phyloP scores from a whole-genome alignment of 352 stramenopile genomes.

The Peronospora destructor region DNA sequence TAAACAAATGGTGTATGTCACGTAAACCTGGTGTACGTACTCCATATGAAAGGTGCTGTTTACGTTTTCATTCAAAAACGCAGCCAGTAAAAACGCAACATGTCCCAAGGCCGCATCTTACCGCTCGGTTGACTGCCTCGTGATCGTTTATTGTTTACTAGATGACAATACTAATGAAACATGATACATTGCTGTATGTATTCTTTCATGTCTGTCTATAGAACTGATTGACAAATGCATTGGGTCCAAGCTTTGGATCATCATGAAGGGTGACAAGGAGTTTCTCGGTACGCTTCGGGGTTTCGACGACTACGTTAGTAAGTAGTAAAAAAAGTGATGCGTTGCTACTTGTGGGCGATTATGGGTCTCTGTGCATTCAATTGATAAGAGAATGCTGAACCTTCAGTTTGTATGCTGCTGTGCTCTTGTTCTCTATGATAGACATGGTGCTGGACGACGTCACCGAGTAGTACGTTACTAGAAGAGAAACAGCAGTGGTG shows the following conservation, averaged over 20 bases:
- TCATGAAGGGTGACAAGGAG: constrained; percentile 98
- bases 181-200: not conserved
- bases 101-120: constrained; percentile 70
- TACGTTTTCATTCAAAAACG: not conserved
- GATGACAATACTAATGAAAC: not conserved
- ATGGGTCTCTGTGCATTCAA: not conserved
- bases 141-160: not conserved
- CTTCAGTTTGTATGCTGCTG: not conserved
- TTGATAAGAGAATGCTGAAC: not conserved
- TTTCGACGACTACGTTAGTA: constrained; percentile 97
- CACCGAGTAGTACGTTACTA: constrained; percentile 84
- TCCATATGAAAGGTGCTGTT: too few relatives aligned
- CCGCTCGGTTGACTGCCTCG: constrained; percentile 45
- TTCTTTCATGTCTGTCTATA: constrained; percentile 11
- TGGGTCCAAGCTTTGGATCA: constrained; percentile 96
- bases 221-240: constrained; percentile 99
- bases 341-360: too few relatives aligned
- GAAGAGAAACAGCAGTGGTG: not conserved
- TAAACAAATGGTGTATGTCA: constrained; percentile 15
- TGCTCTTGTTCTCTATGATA: constrained; percentile 16
- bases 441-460: constrained; percentile 93
- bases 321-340: constrained; percentile 22
- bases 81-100: constrained; percentile 30
- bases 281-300: constrained; percentile 91
- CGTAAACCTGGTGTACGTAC: not conserved